Percentiles rank a stretch among this genome's conserved stretches.
Evolutionary conservation across 2,329 filamentous ascomycete species (phyloP).

Genomic region (Alternaria conjuncta): DNA sequence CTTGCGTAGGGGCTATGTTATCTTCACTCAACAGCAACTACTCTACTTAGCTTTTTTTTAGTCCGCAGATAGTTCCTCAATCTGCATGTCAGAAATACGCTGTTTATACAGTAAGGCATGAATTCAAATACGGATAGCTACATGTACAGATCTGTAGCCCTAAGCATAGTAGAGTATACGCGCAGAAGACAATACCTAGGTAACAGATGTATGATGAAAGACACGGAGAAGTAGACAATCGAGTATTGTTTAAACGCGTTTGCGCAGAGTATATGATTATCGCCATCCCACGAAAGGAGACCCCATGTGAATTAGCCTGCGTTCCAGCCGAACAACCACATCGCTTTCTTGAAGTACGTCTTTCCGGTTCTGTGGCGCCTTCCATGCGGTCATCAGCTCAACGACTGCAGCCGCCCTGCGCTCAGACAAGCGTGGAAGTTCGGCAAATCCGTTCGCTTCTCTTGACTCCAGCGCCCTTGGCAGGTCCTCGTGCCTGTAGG

Average conservation of each 20-base stretch:
- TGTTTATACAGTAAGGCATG: not conserved
- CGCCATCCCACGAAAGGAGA: too few relatives aligned
- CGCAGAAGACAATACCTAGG: too few relatives aligned
- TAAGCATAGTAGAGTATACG: not conserved
- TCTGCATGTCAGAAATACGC: not conserved
- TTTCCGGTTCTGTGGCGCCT: not conserved
- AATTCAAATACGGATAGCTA: not conserved
- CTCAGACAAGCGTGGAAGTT: not conserved
- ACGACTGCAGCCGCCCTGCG: not conserved
- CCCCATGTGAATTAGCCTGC: too few relatives aligned
- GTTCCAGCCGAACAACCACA: not conserved
- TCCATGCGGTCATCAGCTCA: accelerated
- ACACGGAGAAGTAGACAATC: not conserved
- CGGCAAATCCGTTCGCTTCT: not conserved
- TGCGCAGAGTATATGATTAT: too few relatives aligned
- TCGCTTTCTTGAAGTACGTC: not conserved
- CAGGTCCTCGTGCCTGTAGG: not conserved
- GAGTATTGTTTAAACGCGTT: not conserved
- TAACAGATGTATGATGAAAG: not conserved
- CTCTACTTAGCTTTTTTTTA: too few relatives aligned
- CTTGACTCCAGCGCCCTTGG: not conserved
- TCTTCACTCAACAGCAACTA: too few relatives aligned
- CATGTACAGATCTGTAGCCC: not conserved
- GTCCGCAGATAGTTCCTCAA: too few relatives aligned
- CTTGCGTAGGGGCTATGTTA: too few relatives aligned